These are phyloP conservation scores for Serendipita sp. DNA, from an alignment of 768 basidiomycete genomes.

Conservation along the genomic window DNA sequence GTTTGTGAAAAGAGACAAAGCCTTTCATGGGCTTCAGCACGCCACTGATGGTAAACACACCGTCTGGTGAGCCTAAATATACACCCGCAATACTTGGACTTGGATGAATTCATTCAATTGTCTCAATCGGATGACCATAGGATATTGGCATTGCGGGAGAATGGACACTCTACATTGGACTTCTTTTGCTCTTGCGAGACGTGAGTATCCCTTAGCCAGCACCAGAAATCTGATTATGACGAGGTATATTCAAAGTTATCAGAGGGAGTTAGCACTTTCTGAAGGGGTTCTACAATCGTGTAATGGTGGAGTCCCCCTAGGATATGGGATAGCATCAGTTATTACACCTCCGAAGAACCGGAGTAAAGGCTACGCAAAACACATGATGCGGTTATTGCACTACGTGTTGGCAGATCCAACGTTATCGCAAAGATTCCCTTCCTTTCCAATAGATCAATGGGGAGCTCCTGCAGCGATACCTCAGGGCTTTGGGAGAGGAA, in stretches of 20 bases:
- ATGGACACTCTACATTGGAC: slow-evolving; percentile 31
- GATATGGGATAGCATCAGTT: slow-evolving; percentile 41
- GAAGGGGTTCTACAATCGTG: slow-evolving; percentile 4
- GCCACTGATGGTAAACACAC: slow-evolving; percentile 30
- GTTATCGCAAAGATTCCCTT: slow-evolving; percentile 14
- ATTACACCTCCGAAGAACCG: slow-evolving; percentile 37
- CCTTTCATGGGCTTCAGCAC: slow-evolving; percentile 28
- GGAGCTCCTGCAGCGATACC: slow-evolving; percentile 28
- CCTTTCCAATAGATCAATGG: slow-evolving; percentile 25
- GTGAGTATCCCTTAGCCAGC: slow-evolving; percentile 22
- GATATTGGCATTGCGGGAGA: slow-evolving; percentile 39
- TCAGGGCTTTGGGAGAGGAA: slow-evolving; percentile 23
- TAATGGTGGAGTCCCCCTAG: slow-evolving; percentile 17
- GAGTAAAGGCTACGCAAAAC: slow-evolving; percentile 38
- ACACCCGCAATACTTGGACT: background rate
- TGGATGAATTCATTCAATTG: background rate
- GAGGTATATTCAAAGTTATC: slow-evolving; percentile 19
- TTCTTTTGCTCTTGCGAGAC: slow-evolving; percentile 49
- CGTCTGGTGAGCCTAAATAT: slow-evolving; percentile 28
- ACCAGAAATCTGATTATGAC: background rate
- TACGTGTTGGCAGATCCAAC: slow-evolving; percentile 29
- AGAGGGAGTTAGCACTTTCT: slow-evolving; percentile 20
- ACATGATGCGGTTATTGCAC: slow-evolving; percentile 52
- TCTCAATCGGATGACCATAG: slow-evolving; percentile 19
- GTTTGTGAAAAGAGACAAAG: slow-evolving; percentile 28